Conservation (phyloP, 2,329 filamentous ascomycete species). For the Atkinsonella hypoxylon region DNA sequence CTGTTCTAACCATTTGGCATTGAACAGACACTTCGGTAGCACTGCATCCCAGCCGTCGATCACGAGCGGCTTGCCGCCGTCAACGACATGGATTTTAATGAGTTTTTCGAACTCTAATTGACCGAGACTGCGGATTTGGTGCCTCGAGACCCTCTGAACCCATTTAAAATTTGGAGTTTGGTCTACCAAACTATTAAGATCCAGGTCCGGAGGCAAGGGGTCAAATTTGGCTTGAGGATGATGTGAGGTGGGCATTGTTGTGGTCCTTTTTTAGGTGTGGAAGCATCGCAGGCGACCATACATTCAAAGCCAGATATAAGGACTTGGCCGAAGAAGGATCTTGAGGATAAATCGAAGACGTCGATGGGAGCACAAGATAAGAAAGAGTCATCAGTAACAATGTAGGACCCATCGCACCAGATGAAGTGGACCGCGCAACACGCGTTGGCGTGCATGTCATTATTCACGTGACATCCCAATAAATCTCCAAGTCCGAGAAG, state of each 20-base stretch:
- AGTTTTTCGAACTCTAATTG: conserved; percentile 76
- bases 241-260: conserved; percentile 58
- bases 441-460: not conserved
- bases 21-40: conserved; percentile 69
- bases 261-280: not conserved
- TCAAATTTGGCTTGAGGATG: conserved; percentile 84
- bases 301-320: not conserved
- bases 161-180: conserved; percentile 75
- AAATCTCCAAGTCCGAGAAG: not conserved
- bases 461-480: not conserved
- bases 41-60: conserved; percentile 77
- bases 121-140: conserved; percentile 67
- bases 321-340: not conserved
- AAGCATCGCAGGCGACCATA: not conserved
- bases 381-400: not conserved
- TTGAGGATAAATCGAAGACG: not conserved
- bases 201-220: conserved; percentile 75
- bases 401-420: not conserved
- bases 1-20: conserved; percentile 64
- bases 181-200: conserved; percentile 65
- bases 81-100: conserved; percentile 70
- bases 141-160: conserved; percentile 66
- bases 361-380: too few species aligned
- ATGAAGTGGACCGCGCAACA: not conserved
- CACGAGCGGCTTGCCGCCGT: conserved; percentile 76